phyloP scores from a whole-genome alignment of 768 basidiomycete genomes.

The Boletus rubroflammeus region DNA sequence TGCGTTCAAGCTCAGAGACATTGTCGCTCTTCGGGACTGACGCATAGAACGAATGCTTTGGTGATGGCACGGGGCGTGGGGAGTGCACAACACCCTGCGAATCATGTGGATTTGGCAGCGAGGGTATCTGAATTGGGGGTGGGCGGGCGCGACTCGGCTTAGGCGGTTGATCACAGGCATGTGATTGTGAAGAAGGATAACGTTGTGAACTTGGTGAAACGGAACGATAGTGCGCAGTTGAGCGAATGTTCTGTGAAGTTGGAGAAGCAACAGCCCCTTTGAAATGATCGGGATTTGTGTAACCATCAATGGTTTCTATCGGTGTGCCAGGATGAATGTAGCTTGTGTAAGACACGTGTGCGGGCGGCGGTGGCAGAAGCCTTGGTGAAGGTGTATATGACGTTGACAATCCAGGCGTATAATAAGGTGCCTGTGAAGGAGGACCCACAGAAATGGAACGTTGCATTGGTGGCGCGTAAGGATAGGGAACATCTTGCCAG shows the following conservation, averaged over 20 bases:
- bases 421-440: conserved; percentile 28
- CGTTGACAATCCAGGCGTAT: conserved; percentile 37
- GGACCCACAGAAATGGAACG: conserved; percentile 55
- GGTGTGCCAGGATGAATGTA: conserved; percentile 18
- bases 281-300: conserved; percentile 48
- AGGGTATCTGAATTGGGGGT: conserved; percentile 22
- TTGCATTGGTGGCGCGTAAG: conserved; percentile 38
- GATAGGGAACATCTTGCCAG: conserved; percentile 17
- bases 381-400: conserved; percentile 19
- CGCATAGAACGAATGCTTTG: conserved; percentile 47
- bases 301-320: conserved; percentile 11
- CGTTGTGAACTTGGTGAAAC: conserved; percentile 61
- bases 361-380: conserved; percentile 29
- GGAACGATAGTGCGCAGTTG: conserved; percentile 54
- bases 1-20: conserved; percentile 68
- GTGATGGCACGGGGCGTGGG: conserved; percentile 66
- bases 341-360: conserved; percentile 19
- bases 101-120: conserved; percentile 30
- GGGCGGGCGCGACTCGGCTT: conserved; percentile 13
- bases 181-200: conserved; percentile 38
- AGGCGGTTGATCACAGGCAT: conserved; percentile 1
- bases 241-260: conserved; percentile 55
- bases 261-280: conserved; percentile 60
- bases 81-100: conserved; percentile 48
- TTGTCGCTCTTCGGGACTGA: conserved; percentile 32